A percentile compares a stretch with the other conserved stretches of the same genome.
Conservation (phyloP, 208 protist genomes). For the Endotrypanum monterogeii region DNA sequence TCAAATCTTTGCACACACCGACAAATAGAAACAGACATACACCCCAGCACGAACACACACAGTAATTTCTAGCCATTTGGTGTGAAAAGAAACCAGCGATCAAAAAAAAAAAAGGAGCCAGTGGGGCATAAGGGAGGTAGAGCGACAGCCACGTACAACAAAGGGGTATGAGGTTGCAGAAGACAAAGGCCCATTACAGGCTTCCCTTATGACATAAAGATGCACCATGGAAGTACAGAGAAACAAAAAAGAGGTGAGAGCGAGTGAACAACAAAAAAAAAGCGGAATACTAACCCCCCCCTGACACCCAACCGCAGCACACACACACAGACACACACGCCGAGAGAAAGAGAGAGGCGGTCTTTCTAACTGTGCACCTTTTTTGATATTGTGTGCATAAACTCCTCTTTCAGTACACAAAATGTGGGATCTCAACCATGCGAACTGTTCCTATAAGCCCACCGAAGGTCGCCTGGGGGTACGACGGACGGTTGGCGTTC, state of each 20-base stretch:
- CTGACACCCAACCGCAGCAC: background rate
- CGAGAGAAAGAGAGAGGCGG: no score
- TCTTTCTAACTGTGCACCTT: no score
- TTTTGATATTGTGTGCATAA: no score
- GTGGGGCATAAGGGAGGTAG: no score
- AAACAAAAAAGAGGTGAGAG: constrained; percentile 10
- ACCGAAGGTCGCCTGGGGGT: constrained; percentile 87
- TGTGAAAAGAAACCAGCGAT: no score
- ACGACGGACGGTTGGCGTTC: constrained; percentile 63
- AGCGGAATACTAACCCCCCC: background rate
- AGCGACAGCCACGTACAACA: background rate
- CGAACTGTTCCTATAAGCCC: constrained; percentile 71
- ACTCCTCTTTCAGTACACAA: constrained; percentile 34
- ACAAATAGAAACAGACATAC: no score
- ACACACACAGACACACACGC: background rate
- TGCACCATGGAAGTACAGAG: no score
- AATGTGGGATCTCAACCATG: constrained; percentile 56
- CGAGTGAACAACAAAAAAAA: constrained; percentile 4
- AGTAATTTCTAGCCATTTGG: no score
- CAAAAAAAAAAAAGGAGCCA: no score
- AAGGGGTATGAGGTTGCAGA: background rate
- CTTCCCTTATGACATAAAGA: no score
- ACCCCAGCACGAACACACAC: no score
- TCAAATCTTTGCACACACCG: no score
- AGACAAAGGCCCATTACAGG: background rate